phyloP scores from a whole-genome alignment of 192 early-diverging fungal genomes.

The Dimargaris verticillata region DNA sequence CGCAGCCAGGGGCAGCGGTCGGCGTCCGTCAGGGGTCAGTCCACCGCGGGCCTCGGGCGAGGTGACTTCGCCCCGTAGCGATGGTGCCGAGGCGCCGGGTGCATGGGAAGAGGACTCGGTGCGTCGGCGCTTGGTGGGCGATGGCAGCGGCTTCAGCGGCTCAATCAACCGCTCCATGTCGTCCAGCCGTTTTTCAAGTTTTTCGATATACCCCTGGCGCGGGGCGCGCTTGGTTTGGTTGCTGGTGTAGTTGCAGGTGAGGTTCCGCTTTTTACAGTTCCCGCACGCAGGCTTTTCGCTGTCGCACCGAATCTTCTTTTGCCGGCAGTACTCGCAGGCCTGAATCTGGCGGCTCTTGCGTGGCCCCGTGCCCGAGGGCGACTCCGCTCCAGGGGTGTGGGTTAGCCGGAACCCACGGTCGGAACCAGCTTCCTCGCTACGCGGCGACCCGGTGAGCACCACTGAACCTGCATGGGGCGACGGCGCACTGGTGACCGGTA shows the following conservation, averaged over 20 bases:
- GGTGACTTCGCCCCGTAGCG: not conserved
- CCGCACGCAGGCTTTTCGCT: slow-evolving; percentile 50
- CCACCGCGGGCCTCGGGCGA: not conserved
- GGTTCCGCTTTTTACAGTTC: slow-evolving; percentile 40
- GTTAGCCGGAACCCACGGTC: not conserved
- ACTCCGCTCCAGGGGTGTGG: not conserved
- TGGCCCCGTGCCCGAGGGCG: not conserved
- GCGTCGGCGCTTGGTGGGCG: slow-evolving; percentile 3
- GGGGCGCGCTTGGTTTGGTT: slow-evolving; percentile 63
- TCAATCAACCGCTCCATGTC: slow-evolving; percentile 59
- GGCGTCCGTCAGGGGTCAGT: too few relatives aligned
- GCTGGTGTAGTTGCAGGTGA: slow-evolving; percentile 46
- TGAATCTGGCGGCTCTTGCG: slow-evolving; percentile 39
- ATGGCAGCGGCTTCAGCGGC: slow-evolving; percentile 11
- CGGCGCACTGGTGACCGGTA: too few relatives aligned
- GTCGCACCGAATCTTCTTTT: slow-evolving; percentile 67
- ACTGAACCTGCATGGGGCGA: too few relatives aligned
- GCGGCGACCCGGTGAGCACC: too few relatives aligned
- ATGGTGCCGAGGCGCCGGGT: not conserved
- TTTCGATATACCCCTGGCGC: slow-evolving; percentile 59
- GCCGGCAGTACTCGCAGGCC: slow-evolving; percentile 55
- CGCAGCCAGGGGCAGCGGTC: not conserved
- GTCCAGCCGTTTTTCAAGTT: slow-evolving; percentile 54
- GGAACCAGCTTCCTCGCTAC: too few relatives aligned
- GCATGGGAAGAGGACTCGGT: not conserved